A percentile compares a stretch with the other conserved stretches of the same genome.
Evolutionary conservation across 371 early-diverging fungal species (phyloP).

Genomic region (Apophysomyces elegans): DNA sequence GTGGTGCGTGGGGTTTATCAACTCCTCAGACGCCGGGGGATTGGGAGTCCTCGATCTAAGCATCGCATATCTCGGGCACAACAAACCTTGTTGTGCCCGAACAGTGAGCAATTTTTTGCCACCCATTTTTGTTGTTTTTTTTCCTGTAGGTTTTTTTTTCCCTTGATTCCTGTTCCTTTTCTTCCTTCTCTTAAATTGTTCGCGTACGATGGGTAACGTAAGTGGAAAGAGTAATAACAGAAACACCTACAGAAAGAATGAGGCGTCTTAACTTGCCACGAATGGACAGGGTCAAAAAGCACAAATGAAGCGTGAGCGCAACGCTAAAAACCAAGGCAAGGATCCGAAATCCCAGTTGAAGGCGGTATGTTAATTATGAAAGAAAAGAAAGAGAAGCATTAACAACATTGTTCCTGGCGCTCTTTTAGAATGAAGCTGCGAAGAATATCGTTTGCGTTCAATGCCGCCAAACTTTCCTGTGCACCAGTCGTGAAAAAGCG

Average conservation of each 20-base stretch:
- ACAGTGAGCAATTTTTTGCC: not conserved
- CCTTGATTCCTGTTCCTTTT: not conserved
- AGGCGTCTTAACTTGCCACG: not conserved
- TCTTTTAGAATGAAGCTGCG: slow-evolving; percentile 74
- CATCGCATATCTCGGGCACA: too few species aligned
- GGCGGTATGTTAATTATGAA: slow-evolving; percentile 52
- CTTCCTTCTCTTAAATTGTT: not conserved
- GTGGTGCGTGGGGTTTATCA: too few species aligned
- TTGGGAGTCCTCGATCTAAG: too few species aligned
- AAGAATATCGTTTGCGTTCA: slow-evolving; percentile 78
- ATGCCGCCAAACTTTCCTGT: slow-evolving; percentile 85
- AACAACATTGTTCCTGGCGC: slow-evolving; percentile 10
- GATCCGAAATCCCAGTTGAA: slow-evolving; percentile 79
- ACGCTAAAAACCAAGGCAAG: slow-evolving; percentile 60
- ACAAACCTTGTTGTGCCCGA: too few species aligned
- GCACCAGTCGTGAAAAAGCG: slow-evolving; percentile 78
- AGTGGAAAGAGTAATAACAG: not conserved
- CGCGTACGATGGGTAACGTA: slow-evolving; percentile 14
- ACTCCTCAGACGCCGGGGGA: too few species aligned
- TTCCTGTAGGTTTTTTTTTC: not conserved
- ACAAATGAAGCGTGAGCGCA: slow-evolving; percentile 77
- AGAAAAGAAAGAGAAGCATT: not conserved
- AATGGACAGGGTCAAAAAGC: slow-evolving; percentile 71
- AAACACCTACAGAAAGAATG: not conserved
- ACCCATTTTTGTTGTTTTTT: not conserved